These are phyloP conservation scores for Fusarium tjaetaba DNA, from an alignment of 2,329 filamentous ascomycete genomes.

Conservation along the genomic window DNA sequence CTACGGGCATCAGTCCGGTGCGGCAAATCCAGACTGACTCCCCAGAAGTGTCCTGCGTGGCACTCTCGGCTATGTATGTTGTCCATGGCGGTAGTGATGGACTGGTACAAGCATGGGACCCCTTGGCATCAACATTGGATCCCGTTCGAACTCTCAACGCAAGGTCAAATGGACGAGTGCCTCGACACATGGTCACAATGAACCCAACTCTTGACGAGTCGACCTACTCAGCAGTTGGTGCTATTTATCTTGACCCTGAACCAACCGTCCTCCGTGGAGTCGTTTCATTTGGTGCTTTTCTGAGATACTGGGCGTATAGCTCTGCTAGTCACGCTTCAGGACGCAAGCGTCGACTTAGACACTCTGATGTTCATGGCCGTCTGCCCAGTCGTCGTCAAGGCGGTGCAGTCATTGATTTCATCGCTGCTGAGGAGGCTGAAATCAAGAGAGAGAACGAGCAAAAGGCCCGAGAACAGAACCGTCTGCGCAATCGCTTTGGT, in stretches of 20 bases:
- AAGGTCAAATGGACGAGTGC: slow-evolving; percentile 81
- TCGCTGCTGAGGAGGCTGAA: slow-evolving; percentile 85
- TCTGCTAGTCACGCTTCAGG: slow-evolving; percentile 80
- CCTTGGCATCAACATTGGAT: slow-evolving; percentile 80
- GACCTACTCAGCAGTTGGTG: slow-evolving; percentile 83
- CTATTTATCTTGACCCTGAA: slow-evolving; percentile 88
- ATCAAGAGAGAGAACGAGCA: slow-evolving; percentile 77
- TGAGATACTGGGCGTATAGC: slow-evolving; percentile 95
- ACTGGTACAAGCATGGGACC: slow-evolving; percentile 96
- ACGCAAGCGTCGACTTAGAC: slow-evolving; percentile 81
- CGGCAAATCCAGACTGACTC: slow-evolving; percentile 90
- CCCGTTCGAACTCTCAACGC: slow-evolving; percentile 90
- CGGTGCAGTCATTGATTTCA: slow-evolving; percentile 80
- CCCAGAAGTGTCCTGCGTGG: slow-evolving; percentile 84
- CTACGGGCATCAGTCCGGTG: slow-evolving; percentile 70
- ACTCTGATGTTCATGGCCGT: slow-evolving; percentile 68
- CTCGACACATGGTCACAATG: slow-evolving; percentile 71
- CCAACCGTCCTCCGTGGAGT: slow-evolving; percentile 86
- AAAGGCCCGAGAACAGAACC: slow-evolving; percentile 72
- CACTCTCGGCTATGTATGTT: slow-evolving; percentile 84
- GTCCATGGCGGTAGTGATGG: slow-evolving; percentile 96
- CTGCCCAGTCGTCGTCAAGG: slow-evolving; percentile 64
- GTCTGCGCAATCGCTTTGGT: slow-evolving; percentile 83
- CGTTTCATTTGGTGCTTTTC: slow-evolving; percentile 84
- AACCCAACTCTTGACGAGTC: slow-evolving; percentile 71